Evolutionary conservation across 2,329 filamentous ascomycete genomes (phyloP), one percentile per base, ranked within the genome.

Genomic region (Lasiodiplodia theobromae): DNA sequence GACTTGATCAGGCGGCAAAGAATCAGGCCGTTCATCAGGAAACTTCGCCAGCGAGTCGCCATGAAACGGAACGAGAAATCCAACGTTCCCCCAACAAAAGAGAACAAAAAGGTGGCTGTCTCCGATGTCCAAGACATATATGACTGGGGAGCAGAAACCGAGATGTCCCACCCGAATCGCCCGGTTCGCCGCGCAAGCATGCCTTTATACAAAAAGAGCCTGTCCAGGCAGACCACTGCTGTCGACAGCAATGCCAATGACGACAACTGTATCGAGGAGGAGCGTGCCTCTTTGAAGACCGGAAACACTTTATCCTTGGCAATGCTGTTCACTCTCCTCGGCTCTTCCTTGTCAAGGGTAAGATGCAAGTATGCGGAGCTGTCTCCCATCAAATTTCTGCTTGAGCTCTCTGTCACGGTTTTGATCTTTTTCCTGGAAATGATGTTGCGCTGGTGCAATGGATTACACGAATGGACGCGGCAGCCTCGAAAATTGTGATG

Each of bases 11-110:
- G 47, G n/a, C 38, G n/a, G 21, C 56, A 68, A 34, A 62, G 28
- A 12, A 53, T 68, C 28, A 31, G 37, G 47, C 66, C 66, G 3
- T 34, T 62, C 47, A 31, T 63, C 54, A 53, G 56, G 14, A 52
- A 16, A 16, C 37, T 68, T 7, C 66, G 66, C 8, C 63, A 66
- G 37, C 18, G 23, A 44, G 18, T 49, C 6, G 58, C 25, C 18
- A 34, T 31, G 40, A 51, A 21, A 31, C 40, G 58, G 25, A 51
- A 37, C 25, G n/a, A 16, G 44, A n/a, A 2, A 4, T 34, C 25
- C 12, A 37, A 38, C 37, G 11, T 60, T 2, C 56, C 56, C 4
- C 21, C 44, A 11, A 44, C 56, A 6, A 23, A 60, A 11, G 56
- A 60, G 21, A 40, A 18, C 37, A 44, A 28, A 12, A 44, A 21